Evolutionary conservation across 2,329 filamentous ascomycete genomes (phyloP).

Genomic region (Aureobasidium sp.): DNA sequence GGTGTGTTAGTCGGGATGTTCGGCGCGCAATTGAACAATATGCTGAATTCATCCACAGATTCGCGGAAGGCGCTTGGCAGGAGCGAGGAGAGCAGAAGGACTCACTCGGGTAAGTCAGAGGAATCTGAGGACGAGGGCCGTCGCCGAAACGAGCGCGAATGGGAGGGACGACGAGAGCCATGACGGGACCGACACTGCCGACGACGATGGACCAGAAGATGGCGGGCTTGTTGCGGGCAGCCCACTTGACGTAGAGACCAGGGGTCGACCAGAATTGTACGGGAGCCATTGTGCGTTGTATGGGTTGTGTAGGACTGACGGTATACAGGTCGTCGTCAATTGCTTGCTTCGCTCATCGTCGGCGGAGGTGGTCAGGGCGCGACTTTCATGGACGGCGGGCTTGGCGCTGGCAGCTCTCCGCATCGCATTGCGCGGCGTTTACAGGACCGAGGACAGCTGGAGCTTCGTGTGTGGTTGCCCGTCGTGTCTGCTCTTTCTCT

Average conservation of each 20-base stretch:
- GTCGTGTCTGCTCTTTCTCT: background rate
- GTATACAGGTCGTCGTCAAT: constrained; percentile 5
- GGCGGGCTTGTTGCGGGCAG: constrained; percentile 78
- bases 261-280: constrained; percentile 81
- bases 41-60: background rate
- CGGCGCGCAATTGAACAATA: background rate
- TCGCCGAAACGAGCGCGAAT: constrained; percentile 68
- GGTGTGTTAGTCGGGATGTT: background rate
- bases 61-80: background rate
- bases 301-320: constrained; percentile 18
- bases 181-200: constrained; percentile 63
- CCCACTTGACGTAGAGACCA: constrained; percentile 80
- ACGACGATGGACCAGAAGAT: constrained; percentile 82
- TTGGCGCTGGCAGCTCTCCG: constrained; percentile 8
- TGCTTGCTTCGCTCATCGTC: background rate
- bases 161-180: constrained; percentile 65
- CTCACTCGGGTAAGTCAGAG: constrained; percentile 89
- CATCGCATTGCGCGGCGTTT: constrained; percentile 7
- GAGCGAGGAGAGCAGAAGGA: constrained; percentile 22
- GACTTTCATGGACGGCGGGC: background rate
- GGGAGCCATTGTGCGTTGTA: constrained; percentile 49
- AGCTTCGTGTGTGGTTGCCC: background rate
- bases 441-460: constrained; percentile 10
- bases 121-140: constrained; percentile 62
- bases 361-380: background rate